Base-by-base conservation (phyloP, 176 grass and related monocot genomes). In the Urochloa ruziziensis region DNA sequence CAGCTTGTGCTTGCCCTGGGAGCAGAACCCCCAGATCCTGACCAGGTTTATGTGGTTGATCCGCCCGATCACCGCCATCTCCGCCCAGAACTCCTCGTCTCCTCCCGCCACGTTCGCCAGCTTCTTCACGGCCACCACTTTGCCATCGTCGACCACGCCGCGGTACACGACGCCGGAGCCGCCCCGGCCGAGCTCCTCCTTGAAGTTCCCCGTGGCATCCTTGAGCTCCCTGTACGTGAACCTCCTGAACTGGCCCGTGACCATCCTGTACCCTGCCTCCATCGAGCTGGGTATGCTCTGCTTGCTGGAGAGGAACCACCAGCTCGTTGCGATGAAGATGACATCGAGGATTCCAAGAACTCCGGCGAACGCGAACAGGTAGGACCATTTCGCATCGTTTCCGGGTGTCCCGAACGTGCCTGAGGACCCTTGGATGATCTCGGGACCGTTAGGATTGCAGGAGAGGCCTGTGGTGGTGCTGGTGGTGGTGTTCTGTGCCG, bases 31-130 rank as follows among this genome's bases (percentile, higher is more conserved):
- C 62, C 74, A 90, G 14, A 90, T 76, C 46, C 87, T 46, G 33
- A 92, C 79, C 23, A 95, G 47, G 70, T 95, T 95, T 3, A 92
- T 92, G 48, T 95, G 93, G 67, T 95, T 85, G 47, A 94, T 92
- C 59, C 82, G 62, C n/a, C 82, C 89, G 30, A 94, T 88, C 36
- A 94, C 46, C 1, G 73, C 74, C 73, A 95, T 86, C 79, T 95
- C 90, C 27, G 78, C 87, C 85, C 79, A 81, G 19, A 95, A 84
- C 53, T 92, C 90, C 21, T 90, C 93, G 57, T 91, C 88, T 0
- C 83, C 75, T 13, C 86, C 70, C 17, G 17, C 68, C 29, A 76
- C 47, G 25, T 85, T 67, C 14, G 46, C 76, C 12, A 91, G 84
- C 83, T 86, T 90, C 84, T 92, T 96, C 21, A 96, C 88, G 0